Conservation (phyloP, 2,329 filamentous ascomycete species). For the Fusarium pseudonygamai region DNA sequence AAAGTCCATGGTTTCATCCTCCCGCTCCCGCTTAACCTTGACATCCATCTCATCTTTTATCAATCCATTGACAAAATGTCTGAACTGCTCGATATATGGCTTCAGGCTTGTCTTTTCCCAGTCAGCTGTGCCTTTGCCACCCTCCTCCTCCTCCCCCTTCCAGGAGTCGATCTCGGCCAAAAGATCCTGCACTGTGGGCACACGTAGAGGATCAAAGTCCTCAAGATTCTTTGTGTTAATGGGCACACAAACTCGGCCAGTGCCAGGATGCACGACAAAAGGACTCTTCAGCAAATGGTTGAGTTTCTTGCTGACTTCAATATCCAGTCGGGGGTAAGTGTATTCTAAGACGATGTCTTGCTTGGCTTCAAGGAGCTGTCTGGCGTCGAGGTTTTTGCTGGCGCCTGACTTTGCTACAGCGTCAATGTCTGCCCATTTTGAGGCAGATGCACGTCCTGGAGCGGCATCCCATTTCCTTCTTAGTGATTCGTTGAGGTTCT, state of each 20-base stretch:
- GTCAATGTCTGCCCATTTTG: slow-evolving; percentile 97
- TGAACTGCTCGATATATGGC: slow-evolving; percentile 91
- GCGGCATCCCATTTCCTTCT: slow-evolving; percentile 91
- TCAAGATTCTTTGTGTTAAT: slow-evolving; percentile 81
- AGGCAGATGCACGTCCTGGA: slow-evolving; percentile 77
- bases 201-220: slow-evolving; percentile 83
- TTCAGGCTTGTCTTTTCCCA: slow-evolving; percentile 98
- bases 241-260: slow-evolving; percentile 92
- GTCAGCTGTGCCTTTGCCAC: slow-evolving; percentile 67
- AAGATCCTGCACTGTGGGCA: slow-evolving; percentile 89
- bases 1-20: slow-evolving; percentile 64
- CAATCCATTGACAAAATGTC: slow-evolving; percentile 79
- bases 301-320: slow-evolving; percentile 95
- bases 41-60: slow-evolving; percentile 77
- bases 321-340: slow-evolving; percentile 95
- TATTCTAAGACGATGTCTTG: slow-evolving; percentile 97
- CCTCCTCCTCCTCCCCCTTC: slow-evolving; percentile 58
- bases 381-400: slow-evolving; percentile 76
- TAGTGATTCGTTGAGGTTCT: slow-evolving; percentile 77
- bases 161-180: slow-evolving; percentile 88
- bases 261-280: slow-evolving; percentile 95
- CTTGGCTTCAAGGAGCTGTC: slow-evolving; percentile 84
- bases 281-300: slow-evolving; percentile 98
- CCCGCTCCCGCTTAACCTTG: slow-evolving; percentile 65
- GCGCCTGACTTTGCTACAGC: slow-evolving; percentile 80